Evolutionary conservation across 805 yeast genomes (phyloP).

Genomic region (Cyberlindnera misumaiensis): DNA sequence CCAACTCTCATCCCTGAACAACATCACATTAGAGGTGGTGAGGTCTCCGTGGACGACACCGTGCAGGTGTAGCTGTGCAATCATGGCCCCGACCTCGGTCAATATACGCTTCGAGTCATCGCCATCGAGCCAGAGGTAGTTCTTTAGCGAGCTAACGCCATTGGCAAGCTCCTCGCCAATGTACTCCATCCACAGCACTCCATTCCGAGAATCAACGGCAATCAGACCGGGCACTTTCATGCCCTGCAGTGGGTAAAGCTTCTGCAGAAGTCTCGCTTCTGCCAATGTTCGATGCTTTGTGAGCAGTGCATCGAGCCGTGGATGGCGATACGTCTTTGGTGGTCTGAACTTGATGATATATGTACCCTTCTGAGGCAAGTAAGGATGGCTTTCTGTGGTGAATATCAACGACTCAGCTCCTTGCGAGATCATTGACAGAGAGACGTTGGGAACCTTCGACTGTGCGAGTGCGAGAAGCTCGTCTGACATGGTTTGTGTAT

Average conservation of each 20-base stretch:
- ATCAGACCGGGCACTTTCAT: slow-evolving; percentile 66
- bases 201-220: slow-evolving; percentile 71
- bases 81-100: slow-evolving; percentile 51
- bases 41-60: slow-evolving; percentile 92
- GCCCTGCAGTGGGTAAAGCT: slow-evolving; percentile 38
- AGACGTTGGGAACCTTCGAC: slow-evolving; percentile 39
- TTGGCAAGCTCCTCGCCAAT: slow-evolving; percentile 48
- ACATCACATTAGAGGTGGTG: slow-evolving; percentile 80
- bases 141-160: slow-evolving; percentile 61
- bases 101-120: slow-evolving; percentile 27
- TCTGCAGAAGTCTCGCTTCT: slow-evolving; percentile 73
- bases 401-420: slow-evolving; percentile 91
- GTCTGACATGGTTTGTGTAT: slow-evolving; percentile 41
- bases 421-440: slow-evolving; percentile 58
- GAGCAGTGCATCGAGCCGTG: slow-evolving; percentile 64
- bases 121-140: slow-evolving; percentile 53
- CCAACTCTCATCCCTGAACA: slow-evolving; percentile 26
- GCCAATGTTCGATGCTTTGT: slow-evolving; percentile 78
- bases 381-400: slow-evolving; percentile 59
- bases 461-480: slow-evolving; percentile 39
- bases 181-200: slow-evolving; percentile 84
- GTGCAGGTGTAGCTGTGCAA: slow-evolving; percentile 65
- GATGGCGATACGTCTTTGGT: slow-evolving; percentile 84
- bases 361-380: slow-evolving; percentile 30
- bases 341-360: slow-evolving; percentile 84